Evolutionary conservation across 768 basidiomycete genomes (phyloP), one percentile per base, ranked within the genome.

Genomic region (Chalciporus sphaerocephalus): DNA sequence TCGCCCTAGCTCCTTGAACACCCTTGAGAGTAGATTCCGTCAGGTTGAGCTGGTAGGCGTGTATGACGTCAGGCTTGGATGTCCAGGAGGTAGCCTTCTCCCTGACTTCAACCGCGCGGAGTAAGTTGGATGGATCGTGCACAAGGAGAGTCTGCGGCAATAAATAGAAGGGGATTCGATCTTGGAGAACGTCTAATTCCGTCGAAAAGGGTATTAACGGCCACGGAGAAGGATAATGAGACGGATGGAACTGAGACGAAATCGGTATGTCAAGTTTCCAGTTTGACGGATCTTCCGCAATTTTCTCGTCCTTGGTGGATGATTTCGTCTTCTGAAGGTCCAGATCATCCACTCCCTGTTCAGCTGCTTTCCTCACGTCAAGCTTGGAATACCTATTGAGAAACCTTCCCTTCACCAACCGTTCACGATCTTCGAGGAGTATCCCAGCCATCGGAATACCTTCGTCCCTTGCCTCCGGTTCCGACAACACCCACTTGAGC

Each of bases 71-170:
- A 4, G 58, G 49, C 47, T 50, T 63, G 2, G 62, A 53, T 1
- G 36, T 53, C 68, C 71, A 71, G 2, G 51, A 37, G 2, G 25
- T 53, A n/a, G 54, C 13, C 15, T 30, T 30, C 8, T 2, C 9
- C 42, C 4, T 40, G 28, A 1, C 22, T 4, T 28, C 6, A 38
- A 4, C 38, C 0, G 20, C 13, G 6, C 15, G 15, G 24, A 74
- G 64, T 8, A 69, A 33, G 42, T 57, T 54, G 51, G 62, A 73
- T 0, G 74, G 74, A 44, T 75, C 74, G 44, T 76, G 74, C 1
- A 76, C 71, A 18, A 69, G 49, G 9, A 76, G 59, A 16, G 54
- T 71, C 52, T 68, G 47, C 0, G 75, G 75, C 16, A 73, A 62
- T 4, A 70, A 54, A 28, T 67, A 45, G 5, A 61, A 44, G 0